Evolutionary conservation across 116 monocot species (phyloP), one percentile per base, ranked within the genome.

Genomic region (Trichopus zeylanicus): DNA sequence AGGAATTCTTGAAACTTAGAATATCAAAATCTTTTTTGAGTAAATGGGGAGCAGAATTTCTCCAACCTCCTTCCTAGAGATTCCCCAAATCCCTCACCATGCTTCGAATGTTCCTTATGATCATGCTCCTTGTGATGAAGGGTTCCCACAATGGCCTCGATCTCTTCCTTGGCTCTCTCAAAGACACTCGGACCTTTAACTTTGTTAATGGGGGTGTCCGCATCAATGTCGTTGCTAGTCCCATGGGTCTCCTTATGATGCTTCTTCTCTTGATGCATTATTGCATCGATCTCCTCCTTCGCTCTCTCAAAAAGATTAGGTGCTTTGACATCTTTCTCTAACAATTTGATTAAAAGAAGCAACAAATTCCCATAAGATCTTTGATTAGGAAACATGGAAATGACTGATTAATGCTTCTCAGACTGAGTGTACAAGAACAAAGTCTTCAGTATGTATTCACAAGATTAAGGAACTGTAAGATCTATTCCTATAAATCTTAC

Each of bases 161-260:
- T 68, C 65, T 92, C 92, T 60, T 92, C 92, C 62, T 87, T 92
- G 46, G 87, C 83, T 34, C 87, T 68, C 29, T 86, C 83, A 31
- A 87, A 83, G 30, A 92, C 26, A 57, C 61, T 66, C 1, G 87
- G 92, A 6, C 78, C 83, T 71, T 83, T 87, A 20, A 92, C 81
- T 53, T 81, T 67, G 16, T 69, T 62, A 27, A 92, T 55, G 3
- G 92, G 87, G 5, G 87, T 92, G 48, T 76, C 60, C 70, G 78
- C 87, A 55, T 92, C 75, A 24, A 92, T 87, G 62, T 83, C 92
- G 57, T 71, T 54, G 48, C 78, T 78, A 51, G 15, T 80, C 30
- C 92, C 92, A 69, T 84, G 81, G 12, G 83, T 87, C 62, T 92
- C 92, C 35, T 70, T 81, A 26, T 68, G 35, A 60, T 83, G 86